Percentiles rank a stretch among this genome's conserved stretches.
Evolutionary conservation across 108 stramenopile genomes (phyloP).

Genomic region (Cyclostephanos invisitatus): DNA sequence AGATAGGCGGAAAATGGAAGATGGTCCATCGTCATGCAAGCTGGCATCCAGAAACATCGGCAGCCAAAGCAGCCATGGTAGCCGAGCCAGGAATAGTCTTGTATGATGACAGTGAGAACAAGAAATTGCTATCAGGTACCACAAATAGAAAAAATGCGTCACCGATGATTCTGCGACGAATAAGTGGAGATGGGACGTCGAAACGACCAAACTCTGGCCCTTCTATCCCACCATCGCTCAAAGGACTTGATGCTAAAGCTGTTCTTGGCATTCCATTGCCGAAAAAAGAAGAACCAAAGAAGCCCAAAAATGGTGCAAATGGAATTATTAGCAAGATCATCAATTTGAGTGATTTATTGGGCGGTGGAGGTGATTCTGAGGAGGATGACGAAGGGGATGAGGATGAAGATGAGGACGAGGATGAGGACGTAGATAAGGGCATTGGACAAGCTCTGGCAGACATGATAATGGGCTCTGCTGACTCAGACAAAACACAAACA

Average conservation of each 20-base stretch:
- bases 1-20: slow-evolving; percentile 76
- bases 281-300: slow-evolving; percentile 29
- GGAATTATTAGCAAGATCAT: slow-evolving; percentile 45
- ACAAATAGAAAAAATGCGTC: slow-evolving; percentile 4
- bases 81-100: slow-evolving; percentile 33
- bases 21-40: slow-evolving; percentile 84
- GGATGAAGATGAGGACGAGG: slow-evolving; percentile 25
- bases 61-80: slow-evolving; percentile 64
- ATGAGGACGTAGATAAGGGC: slow-evolving; percentile 13
- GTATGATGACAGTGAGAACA: slow-evolving; percentile 25
- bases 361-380: slow-evolving; percentile 22
- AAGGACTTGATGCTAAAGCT: slow-evolving; percentile 43
- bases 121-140: not conserved
- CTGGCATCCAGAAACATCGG: slow-evolving; percentile 80
- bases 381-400: slow-evolving; percentile 16
- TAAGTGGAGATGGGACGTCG: slow-evolving; percentile 36
- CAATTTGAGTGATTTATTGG: slow-evolving; percentile 31
- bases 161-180: slow-evolving; percentile 29
- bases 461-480: slow-evolving; percentile 16
- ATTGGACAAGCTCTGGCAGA: slow-evolving; percentile 39
- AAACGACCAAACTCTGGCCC: slow-evolving; percentile 13
- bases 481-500: slow-evolving; percentile 19
- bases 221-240: slow-evolving; percentile 33
- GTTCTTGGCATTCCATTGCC: slow-evolving; percentile 36
- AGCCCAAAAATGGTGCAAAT: slow-evolving; percentile 22